A percentile compares a stretch with the other conserved stretches of the same genome.
These are phyloP conservation scores for Suillus subaureus DNA, from an alignment of 768 basidiomycete species.

Conservation along the genomic window DNA sequence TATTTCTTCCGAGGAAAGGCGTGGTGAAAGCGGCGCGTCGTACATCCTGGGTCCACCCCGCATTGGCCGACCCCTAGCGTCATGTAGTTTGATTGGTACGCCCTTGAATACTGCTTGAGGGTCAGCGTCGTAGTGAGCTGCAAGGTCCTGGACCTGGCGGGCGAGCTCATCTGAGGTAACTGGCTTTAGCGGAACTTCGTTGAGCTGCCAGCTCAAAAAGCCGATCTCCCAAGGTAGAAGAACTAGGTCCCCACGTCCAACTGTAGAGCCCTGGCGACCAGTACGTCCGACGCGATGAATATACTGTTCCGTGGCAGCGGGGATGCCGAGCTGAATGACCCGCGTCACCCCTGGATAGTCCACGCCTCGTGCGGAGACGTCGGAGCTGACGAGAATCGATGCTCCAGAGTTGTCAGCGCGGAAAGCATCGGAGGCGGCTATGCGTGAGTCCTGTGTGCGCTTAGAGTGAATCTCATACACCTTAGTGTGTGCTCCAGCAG, in stretches of 20 bases:
- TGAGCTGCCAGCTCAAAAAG: constrained; percentile 64
- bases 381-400: constrained; percentile 79
- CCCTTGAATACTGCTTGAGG: constrained; percentile 36
- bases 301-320: constrained; percentile 69
- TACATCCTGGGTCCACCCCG: constrained; percentile 14
- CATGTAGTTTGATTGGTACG: not conserved
- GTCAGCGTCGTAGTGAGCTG: constrained; percentile 49
- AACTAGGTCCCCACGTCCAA: constrained; percentile 77
- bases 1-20: constrained; percentile 26
- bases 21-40: constrained; percentile 17
- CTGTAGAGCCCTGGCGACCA: constrained; percentile 61
- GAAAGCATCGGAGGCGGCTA: constrained; percentile 60
- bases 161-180: constrained; percentile 51
- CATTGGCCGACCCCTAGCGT: constrained; percentile 6
- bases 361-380: constrained; percentile 86
- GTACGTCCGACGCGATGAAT: constrained; percentile 87
- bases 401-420: constrained; percentile 37
- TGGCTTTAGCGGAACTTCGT: constrained; percentile 68
- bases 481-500: constrained; percentile 50
- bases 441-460: constrained; percentile 59
- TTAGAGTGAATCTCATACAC: constrained; percentile 87
- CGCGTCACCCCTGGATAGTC: constrained; percentile 90
- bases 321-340: constrained; percentile 89
- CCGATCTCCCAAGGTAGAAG: constrained; percentile 78
- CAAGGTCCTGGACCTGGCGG: constrained; percentile 48